Base-by-base conservation (phyloP, 2,329 filamentous ascomycete species). In the Penicillium occitanis region DNA sequence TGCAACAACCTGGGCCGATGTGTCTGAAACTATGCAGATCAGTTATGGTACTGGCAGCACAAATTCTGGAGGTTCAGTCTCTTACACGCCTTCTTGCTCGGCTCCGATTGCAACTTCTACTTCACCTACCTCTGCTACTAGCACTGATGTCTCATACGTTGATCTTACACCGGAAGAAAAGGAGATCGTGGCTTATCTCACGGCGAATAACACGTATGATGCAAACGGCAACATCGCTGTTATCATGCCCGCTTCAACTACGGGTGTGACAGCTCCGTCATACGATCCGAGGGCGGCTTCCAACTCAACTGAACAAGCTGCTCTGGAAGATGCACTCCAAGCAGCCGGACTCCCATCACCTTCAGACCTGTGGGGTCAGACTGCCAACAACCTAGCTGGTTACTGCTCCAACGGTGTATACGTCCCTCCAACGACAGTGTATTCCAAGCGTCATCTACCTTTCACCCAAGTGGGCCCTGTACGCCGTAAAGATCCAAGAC, bases 11-110 rank as follows among this genome's bases (percentile, higher is more conserved):
- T 53, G 50, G 50, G 25, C 50, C 28, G 50, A 33, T 7, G 50
- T 53, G 25, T 53, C 50, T 30, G 50, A 53, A 33, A 53, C 50
- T n/a, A 53, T 53, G 50, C 50, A 53, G 17, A 53, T 53, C 14
- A 53, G 50, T 7, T 53, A 53, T 33, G 50, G 50, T 53, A 53
- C 50, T 53, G 50, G 50, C 17, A 30, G 28, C 50, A 53, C 50
- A n/a, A 53, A 33, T 88, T 97, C 71, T 86, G 91, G 10, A 94
- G 94, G 0, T 90, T 98, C 73, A 90, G 88, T 71, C 79, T 95
- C 64, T 85, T 93, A 22, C 96, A 91, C 80, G 86, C 86, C 64
- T 78, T 93, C 28, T 81, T 93, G 5, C 87, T 89, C 28, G 84
- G 73, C 70, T 87, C 69, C 50, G 14, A 53, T 53, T n/a, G 50